A percentile compares a stretch with the other conserved stretches of the same genome.
Evolutionary conservation across 192 early-diverging fungal species (phyloP).

Genomic region (Umbelopsis isabellina): DNA sequence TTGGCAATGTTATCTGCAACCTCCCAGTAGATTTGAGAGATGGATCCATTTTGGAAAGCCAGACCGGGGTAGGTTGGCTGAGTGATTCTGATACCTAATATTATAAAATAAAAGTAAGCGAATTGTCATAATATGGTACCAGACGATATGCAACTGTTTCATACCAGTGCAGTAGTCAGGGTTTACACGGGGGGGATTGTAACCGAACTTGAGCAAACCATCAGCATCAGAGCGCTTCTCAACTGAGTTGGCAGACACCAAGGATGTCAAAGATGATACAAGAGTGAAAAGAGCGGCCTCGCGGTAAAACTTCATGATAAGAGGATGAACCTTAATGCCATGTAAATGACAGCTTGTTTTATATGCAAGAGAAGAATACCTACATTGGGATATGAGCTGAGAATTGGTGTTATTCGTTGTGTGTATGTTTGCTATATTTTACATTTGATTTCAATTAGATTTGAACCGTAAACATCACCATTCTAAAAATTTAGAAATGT

Average conservation of each 20-base stretch:
- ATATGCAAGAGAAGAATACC: too few species aligned
- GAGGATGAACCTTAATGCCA: neutral
- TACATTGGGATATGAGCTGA: too few species aligned
- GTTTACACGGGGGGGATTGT: constrained; percentile 42
- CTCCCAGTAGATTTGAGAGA: constrained; percentile 36
- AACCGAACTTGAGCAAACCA: constrained; percentile 34
- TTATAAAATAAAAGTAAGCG: neutral
- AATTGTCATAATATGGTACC: neutral
- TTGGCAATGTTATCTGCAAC: constrained; percentile 33
- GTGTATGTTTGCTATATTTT: too few species aligned
- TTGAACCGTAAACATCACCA: too few species aligned
- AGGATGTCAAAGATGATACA: neutral
- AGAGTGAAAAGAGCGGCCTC: neutral
- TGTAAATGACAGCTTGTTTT: too few species aligned
- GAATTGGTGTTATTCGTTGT: too few species aligned
- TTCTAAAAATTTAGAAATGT: too few species aligned
- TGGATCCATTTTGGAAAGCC: constrained; percentile 29
- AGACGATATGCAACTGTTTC: neutral
- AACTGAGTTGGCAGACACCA: neutral
- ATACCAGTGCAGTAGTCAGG: constrained; percentile 39
- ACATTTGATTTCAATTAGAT: too few species aligned
- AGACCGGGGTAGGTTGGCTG: constrained; percentile 37
- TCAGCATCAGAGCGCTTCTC: constrained; percentile 23
- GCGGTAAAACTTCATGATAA: constrained; percentile 1
- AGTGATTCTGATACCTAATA: constrained; percentile 27